These are phyloP conservation scores for Penicillium brasilianum DNA, from an alignment of 2,329 filamentous ascomycete genomes.

Conservation along the genomic window DNA sequence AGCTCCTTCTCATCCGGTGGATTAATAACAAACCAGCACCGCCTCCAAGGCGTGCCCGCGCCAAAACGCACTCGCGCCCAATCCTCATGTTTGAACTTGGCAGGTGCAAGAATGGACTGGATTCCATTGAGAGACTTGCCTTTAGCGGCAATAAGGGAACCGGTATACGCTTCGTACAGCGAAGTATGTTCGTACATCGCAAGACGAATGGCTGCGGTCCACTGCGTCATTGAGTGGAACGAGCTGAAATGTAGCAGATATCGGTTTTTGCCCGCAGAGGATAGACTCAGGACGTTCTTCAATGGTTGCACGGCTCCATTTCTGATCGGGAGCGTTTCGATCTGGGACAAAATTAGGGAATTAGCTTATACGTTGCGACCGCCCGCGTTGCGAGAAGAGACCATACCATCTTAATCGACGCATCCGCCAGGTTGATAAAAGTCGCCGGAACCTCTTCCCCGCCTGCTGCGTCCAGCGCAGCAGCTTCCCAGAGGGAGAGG, in stretches of 20 bases:
- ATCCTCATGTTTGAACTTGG: constrained; percentile 77
- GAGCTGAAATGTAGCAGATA: constrained; percentile 97
- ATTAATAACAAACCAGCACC: constrained; percentile 94
- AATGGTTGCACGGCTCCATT: constrained; percentile 77
- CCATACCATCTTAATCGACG: constrained; percentile 93
- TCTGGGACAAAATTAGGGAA: constrained; percentile 58
- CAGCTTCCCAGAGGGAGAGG: constrained; percentile 92
- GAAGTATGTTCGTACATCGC: constrained; percentile 94
- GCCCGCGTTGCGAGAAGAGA: background rate
- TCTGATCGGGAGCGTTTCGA: constrained; percentile 86
- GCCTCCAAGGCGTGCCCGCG: constrained; percentile 91
- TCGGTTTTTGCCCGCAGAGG: constrained; percentile 91
- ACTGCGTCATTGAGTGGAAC: constrained; percentile 88
- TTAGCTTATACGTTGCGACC: constrained; percentile 12
- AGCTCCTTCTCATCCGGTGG: constrained; percentile 94
- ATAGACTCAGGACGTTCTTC: constrained; percentile 94
- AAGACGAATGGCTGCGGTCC: constrained; percentile 92
- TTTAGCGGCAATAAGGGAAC: constrained; percentile 92
- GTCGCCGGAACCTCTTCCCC: constrained; percentile 85
- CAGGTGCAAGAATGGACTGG: constrained; percentile 81
- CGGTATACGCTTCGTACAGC: constrained; percentile 94
- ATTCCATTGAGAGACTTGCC: constrained; percentile 90
- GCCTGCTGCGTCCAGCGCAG: constrained; percentile 84
- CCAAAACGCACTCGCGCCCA: constrained; percentile 97
- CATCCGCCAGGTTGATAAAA: constrained; percentile 96